A percentile compares a stretch with the other conserved stretches of the same genome.
Conservation (phyloP, 176 grass and related monocot genomes). For the Paspalum vaginatum region DNA sequence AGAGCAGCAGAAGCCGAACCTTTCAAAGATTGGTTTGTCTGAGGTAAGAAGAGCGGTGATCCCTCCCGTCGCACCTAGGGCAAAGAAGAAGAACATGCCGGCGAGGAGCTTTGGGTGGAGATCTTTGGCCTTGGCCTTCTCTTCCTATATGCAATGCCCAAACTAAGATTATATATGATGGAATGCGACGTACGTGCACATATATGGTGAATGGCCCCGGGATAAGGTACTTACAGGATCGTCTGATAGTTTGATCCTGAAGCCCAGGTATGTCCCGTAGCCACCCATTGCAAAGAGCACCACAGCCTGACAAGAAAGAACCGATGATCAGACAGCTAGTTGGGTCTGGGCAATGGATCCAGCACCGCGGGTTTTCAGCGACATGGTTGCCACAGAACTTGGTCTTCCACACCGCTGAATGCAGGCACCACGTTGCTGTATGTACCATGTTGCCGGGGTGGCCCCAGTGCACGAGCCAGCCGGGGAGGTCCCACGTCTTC, state of each 20-base stretch:
- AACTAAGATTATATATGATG: neutral
- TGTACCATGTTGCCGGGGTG: constrained; percentile 95
- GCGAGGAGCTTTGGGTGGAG: constrained; percentile 89
- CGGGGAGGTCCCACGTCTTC: constrained; percentile 69
- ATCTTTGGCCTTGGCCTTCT: constrained; percentile 92
- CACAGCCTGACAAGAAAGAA: constrained; percentile 60
- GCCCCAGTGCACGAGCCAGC: constrained; percentile 96
- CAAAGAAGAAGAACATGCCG: constrained; percentile 99
- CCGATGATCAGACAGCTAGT: neutral
- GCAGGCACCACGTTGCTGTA: no score
- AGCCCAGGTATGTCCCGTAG: constrained; percentile 83
- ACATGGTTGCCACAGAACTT: neutral
- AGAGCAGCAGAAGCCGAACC: constrained; percentile 42
- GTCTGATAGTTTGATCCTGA: constrained; percentile 85
- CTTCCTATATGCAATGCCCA: constrained; percentile 52
- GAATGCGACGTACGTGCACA: neutral
- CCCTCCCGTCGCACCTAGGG: constrained; percentile 78
- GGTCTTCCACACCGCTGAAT: no score
- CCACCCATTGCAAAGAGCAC: constrained; percentile 96
- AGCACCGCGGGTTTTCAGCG: neutral
- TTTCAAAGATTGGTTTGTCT: constrained; percentile 89
- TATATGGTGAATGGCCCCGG: neutral
- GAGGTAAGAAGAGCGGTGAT: constrained; percentile 86
- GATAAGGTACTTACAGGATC: constrained; percentile 60
- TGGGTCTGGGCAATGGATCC: neutral